These are phyloP conservation scores for Paramecium octaurelia DNA, from an alignment of 73 alveolate species.

Conservation along the genomic window DNA sequence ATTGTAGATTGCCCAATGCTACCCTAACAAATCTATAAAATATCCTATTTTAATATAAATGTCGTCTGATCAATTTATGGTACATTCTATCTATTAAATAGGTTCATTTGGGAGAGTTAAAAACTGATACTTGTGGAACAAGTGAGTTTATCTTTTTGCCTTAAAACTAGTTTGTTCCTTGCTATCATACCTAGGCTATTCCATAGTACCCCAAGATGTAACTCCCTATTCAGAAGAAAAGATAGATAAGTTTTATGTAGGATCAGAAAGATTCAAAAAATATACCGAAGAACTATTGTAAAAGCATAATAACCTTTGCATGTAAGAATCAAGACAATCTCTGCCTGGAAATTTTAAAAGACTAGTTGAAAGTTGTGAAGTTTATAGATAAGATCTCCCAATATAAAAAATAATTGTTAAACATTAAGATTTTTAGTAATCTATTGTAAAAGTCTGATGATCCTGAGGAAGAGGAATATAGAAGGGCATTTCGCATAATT, in stretches of 20 bases:
- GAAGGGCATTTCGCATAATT: neutral
- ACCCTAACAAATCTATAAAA: neutral
- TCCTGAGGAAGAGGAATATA: neutral
- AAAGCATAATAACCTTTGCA: slow-evolving; percentile 6
- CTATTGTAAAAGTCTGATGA: neutral
- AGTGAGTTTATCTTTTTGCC: neutral
- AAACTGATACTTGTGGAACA: neutral
- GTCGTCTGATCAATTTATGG: neutral
- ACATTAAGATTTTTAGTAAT: neutral
- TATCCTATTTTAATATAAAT: neutral
- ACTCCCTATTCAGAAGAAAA: neutral
- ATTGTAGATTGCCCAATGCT: neutral
- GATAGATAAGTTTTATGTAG: neutral
- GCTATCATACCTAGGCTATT: neutral
- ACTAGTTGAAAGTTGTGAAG: neutral
- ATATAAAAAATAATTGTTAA: neutral
- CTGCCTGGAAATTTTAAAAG: neutral
- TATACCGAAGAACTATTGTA: slow-evolving; percentile 13
- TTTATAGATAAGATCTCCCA: neutral
- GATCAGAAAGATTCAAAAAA: neutral
- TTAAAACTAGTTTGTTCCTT: neutral
- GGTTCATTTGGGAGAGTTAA: neutral
- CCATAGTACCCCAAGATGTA: neutral
- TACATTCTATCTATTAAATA: neutral
- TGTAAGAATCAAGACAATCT: neutral